Evolutionary conservation across 108 stramenopile genomes (phyloP).

Genomic region (Skeletonema tropicum): DNA sequence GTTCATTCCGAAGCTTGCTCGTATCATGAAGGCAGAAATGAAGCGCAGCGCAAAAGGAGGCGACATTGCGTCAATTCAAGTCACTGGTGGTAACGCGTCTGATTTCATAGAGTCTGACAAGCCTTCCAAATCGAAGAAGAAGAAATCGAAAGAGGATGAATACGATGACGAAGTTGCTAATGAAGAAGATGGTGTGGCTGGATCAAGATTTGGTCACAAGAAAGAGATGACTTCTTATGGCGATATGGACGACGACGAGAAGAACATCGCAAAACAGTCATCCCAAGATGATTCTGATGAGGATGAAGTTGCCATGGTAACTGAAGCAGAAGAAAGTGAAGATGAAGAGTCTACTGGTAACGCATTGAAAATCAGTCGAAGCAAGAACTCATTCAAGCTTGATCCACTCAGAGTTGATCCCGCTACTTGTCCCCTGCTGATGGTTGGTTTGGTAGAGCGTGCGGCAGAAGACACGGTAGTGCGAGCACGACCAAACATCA

Average conservation of each 20-base stretch:
- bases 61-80: conserved; percentile 58
- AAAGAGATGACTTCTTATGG: conserved; percentile 72
- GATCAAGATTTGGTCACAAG: conserved; percentile 54
- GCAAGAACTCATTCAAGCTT: conserved; percentile 61
- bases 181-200: conserved; percentile 72
- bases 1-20: conserved; percentile 81
- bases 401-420: conserved; percentile 78
- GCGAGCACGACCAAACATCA: conserved; percentile 79
- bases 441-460: conserved; percentile 94
- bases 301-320: conserved; percentile 39
- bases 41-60: conserved; percentile 60
- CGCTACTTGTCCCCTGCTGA: conserved; percentile 90
- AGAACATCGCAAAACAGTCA: conserved; percentile 52
- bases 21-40: conserved; percentile 85
- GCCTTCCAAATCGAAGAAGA: conserved; percentile 29
- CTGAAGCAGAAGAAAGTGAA: conserved; percentile 50
- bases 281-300: conserved; percentile 32
- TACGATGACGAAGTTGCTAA: conserved; percentile 72
- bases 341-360: conserved; percentile 21
- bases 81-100: conserved; percentile 51
- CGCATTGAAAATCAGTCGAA: conserved; percentile 52
- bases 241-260: conserved; percentile 69
- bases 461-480: conserved; percentile 86
- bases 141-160: conserved; percentile 56
- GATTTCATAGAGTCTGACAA: conserved; percentile 39